Percentiles rank a stretch among this genome's conserved stretches.
Conservation (phyloP, 495 filamentous ascomycete species). For the Penicillium bovifimosum region DNA sequence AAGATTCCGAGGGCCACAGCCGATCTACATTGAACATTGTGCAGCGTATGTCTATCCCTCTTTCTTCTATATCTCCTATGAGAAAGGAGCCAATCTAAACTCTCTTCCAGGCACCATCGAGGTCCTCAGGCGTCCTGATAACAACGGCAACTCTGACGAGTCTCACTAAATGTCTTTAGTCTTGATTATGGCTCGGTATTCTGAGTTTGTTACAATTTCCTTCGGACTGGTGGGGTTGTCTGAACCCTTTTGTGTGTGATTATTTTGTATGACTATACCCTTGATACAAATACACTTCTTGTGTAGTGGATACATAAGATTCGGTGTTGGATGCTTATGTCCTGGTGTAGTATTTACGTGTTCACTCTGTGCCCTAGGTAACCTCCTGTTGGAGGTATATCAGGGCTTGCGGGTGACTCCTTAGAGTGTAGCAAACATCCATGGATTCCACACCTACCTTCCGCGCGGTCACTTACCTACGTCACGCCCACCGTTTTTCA, state of each 20-base stretch:
- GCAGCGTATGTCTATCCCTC: slow-evolving; percentile 55
- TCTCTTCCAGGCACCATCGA: slow-evolving; percentile 47
- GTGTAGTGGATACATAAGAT: not conserved
- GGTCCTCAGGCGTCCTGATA: slow-evolving; percentile 47
- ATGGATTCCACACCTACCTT: too few species aligned
- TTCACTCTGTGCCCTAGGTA: too few species aligned
- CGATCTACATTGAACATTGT: slow-evolving; percentile 55
- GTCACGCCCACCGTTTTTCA: too few species aligned
- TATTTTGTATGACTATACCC: slow-evolving; percentile 31
- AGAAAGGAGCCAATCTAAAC: not conserved
- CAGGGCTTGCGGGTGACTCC: too few species aligned
- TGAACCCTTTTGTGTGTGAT: slow-evolving; percentile 15
- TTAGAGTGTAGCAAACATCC: too few species aligned
- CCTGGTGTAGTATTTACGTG: not conserved
- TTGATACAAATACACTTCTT: slow-evolving; percentile 26
- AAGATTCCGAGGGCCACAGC: slow-evolving; percentile 58
- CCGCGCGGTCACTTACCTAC: too few species aligned
- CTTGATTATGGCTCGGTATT: not conserved
- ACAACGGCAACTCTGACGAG: slow-evolving; percentile 3
- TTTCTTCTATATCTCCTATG: not conserved
- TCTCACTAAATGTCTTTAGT: slow-evolving; percentile 9
- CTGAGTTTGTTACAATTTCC: not conserved
- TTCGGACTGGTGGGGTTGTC: not conserved
- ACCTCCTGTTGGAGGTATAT: too few species aligned
- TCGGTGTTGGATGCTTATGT: not conserved